Conservation (phyloP, 2,329 filamentous ascomycete species). For the Incumbomyces lentus region DNA sequence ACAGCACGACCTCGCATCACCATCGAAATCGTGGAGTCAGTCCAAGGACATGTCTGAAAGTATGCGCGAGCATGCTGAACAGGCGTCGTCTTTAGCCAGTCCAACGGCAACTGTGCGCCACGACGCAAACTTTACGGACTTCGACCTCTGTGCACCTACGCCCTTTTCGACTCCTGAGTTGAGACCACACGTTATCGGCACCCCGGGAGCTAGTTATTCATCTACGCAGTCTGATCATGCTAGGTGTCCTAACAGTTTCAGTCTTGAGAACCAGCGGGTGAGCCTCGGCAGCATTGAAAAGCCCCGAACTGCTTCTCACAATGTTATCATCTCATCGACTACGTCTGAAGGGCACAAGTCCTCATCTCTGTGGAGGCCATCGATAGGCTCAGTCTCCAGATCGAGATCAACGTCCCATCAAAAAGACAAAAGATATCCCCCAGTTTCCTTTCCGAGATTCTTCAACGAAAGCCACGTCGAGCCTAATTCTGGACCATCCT, state of each 20-base stretch:
- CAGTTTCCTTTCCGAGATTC: not conserved
- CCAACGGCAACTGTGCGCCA: not conserved
- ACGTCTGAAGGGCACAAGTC: not conserved
- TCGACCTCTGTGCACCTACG: not conserved
- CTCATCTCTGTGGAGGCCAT: not conserved
- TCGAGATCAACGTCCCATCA: not conserved
- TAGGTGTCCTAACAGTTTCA: not conserved
- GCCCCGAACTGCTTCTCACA: not conserved
- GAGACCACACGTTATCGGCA: not conserved
- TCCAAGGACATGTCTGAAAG: too few relatives aligned
- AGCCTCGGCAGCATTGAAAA: not conserved
- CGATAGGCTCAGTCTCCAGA: not conserved
- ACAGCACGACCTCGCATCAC: too few relatives aligned
- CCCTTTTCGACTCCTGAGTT: slow-evolving; percentile 1
- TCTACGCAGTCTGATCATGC: too few relatives aligned
- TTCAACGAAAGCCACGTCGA: not conserved
- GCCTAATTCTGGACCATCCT: not conserved
- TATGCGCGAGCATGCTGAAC: too few relatives aligned
- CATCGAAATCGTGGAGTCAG: too few relatives aligned
- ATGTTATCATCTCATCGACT: not conserved
- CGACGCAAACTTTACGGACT: not conserved
- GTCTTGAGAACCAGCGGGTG: not conserved
- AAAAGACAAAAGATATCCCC: slow-evolving; percentile 3
- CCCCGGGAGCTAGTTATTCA: too few relatives aligned
- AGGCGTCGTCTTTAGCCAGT: too few relatives aligned